Percentiles rank a stretch among this genome's conserved stretches.
phyloP scores from a whole-genome alignment of 2,329 filamentous ascomycete species.

The Nannizziopsis barbatae region DNA sequence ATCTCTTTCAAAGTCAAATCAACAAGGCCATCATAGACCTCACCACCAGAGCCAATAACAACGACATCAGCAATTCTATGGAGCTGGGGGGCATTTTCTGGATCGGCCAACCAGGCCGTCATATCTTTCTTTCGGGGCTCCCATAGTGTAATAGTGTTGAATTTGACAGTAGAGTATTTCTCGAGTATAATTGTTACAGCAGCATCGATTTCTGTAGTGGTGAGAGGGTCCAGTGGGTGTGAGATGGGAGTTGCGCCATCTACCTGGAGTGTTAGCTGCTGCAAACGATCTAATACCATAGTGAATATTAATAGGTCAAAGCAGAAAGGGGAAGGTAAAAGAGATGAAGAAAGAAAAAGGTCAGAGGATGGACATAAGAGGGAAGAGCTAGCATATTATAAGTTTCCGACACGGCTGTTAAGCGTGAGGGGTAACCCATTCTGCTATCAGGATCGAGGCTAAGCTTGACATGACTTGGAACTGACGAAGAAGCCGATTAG shows the following conservation, averaged over 20 bases:
- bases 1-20: conserved; percentile 58
- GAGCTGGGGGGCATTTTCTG: conserved; percentile 51
- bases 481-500: too few species aligned
- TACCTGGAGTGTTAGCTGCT: conserved; percentile 53
- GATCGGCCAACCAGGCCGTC: conserved; percentile 63
- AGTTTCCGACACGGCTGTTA: too few species aligned
- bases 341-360: not conserved
- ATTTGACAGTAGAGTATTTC: conserved; percentile 59
- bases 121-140: conserved; percentile 80
- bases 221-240: conserved; percentile 71
- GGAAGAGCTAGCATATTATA: too few species aligned
- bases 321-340: not conserved
- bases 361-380: not conserved
- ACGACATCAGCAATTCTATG: conserved; percentile 69
- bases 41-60: conserved; percentile 65
- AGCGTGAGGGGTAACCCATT: conserved; percentile 5
- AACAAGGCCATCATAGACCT: conserved; percentile 72
- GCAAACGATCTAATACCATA: conserved; percentile 54
- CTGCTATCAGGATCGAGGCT: conserved; percentile 8
- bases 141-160: conserved; percentile 74
- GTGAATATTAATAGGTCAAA: not conserved
- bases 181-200: conserved; percentile 58
- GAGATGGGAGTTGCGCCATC: conserved; percentile 44
- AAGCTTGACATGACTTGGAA: too few species aligned
- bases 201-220: conserved; percentile 58